Evolutionary conservation across 805 yeast genomes (phyloP).

Genomic region (Kregervanrija pseudodelftensis): DNA sequence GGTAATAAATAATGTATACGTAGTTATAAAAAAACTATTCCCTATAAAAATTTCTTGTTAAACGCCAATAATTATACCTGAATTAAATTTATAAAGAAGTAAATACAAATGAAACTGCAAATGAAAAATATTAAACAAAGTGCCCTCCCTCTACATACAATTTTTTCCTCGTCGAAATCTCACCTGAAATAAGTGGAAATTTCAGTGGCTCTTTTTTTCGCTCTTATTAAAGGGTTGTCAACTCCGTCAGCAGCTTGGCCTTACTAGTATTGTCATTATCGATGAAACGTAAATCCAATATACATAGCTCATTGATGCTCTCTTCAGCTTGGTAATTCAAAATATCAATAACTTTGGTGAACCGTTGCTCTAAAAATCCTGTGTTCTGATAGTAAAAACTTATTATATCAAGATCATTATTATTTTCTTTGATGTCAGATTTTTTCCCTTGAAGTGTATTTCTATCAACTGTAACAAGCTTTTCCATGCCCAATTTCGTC

Average conservation of each 20-base stretch:
- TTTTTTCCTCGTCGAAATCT: background rate
- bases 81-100: no score
- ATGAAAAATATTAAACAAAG: no score
- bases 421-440: background rate
- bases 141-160: no score
- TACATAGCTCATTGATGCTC: background rate
- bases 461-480: background rate
- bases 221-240: background rate
- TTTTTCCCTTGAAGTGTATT: background rate
- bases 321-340: background rate
- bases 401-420: background rate
- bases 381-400: background rate
- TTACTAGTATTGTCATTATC: no score
- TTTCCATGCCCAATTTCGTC: background rate
- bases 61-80: no score
- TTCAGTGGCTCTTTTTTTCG: background rate
- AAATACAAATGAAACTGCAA: no score
- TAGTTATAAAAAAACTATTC: no score
- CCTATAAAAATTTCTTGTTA: no score
- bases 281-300: conserved; percentile 1
- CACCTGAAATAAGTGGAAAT: background rate
- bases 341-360: background rate
- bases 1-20: background rate
- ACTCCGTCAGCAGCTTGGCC: no score
- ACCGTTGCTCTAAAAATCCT: background rate